Evolutionary conservation across 208 protist species (phyloP).

Genomic region (Acanthamoeba culbertsoni): DNA sequence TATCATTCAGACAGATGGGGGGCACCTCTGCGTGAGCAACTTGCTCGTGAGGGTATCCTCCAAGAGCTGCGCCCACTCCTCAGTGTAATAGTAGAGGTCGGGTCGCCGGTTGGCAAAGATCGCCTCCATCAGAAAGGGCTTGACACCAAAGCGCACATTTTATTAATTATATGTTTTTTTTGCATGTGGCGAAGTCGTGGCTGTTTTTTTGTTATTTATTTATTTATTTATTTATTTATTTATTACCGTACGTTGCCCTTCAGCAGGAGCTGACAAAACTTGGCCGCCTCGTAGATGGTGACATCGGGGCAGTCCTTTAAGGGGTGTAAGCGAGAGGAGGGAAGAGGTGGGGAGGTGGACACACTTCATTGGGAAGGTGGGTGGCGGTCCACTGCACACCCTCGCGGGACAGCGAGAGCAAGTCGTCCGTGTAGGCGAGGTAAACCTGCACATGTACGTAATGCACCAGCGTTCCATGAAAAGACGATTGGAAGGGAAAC

Average conservation of each 20-base stretch:
- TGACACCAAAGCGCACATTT: no score
- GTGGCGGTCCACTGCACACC: not conserved
- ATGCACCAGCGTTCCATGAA: not conserved
- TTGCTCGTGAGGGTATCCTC: not conserved
- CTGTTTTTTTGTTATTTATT: no score
- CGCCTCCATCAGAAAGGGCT: constrained; percentile 32
- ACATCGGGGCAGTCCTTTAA: not conserved
- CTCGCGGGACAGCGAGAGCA: constrained; percentile 26
- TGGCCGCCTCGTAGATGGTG: constrained; percentile 45
- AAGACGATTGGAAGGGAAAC: not conserved
- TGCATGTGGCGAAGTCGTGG: no score
- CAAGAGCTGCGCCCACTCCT: not conserved
- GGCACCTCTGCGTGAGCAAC: constrained; percentile 1
- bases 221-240: no score
- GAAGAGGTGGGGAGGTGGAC: not conserved
- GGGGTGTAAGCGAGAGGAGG: not conserved
- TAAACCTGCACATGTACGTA: not conserved
- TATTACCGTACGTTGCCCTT: not conserved
- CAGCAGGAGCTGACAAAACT: constrained; percentile 46
- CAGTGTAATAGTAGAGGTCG: not conserved
- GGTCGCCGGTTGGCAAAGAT: not conserved
- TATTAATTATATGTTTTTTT: no score
- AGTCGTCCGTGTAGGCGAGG: not conserved
- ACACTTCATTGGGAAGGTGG: not conserved
- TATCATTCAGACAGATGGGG: not conserved